Evolutionary conservation across 306 rosid species (phyloP), one percentile per base, ranked within the genome.

Genomic region (Urtica urens): DNA sequence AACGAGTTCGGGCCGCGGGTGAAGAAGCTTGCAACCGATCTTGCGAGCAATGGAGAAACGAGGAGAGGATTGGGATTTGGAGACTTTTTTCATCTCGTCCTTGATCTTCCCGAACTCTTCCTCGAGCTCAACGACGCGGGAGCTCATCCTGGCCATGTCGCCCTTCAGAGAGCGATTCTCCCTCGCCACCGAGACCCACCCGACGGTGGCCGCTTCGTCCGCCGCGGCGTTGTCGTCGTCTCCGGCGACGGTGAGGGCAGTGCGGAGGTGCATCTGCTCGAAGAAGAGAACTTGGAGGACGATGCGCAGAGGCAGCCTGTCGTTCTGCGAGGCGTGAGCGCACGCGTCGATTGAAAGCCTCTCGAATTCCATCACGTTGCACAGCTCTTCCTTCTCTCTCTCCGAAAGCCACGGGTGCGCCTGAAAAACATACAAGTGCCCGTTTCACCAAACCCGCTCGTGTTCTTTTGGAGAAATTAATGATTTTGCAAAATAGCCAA

Each of bases 201-300:
- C 97, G 10, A 78, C 59, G 0, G 65, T 25, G 1, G 67, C 46
- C 16, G 22, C 68, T 21, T 72, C 73, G 64, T 67, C 90, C 34
- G 72, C 74, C 18, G 78, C 78, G 53, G 69, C 86, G 9, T 70
- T 90, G 62, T 79, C 95, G 3, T 68, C 49, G n/a, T 81, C 90
- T 63, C 76, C 25, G 30, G 72, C 71, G 47, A 90, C 86, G 1
- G 87, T 80, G 55, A 90, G 70, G 33, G 97, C 84, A 5, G 83
- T 74, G 67, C 90, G 70, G 62, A 90, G 60, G 69, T 84, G 93
- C 71, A 84, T 72, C 78, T 90, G 97, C 74, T 90, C 93, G 23
- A 84, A 90, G 78, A 77, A 90, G 56, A 90, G 58, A 43, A 90
- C 97, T 74, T 90, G 97, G 71, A 90, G 93, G 70, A 84, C 84